Evolutionary conservation across 495 filamentous ascomycete species (phyloP), one percentile per base, ranked within the genome.

Genomic region (Cercophora scortea): DNA sequence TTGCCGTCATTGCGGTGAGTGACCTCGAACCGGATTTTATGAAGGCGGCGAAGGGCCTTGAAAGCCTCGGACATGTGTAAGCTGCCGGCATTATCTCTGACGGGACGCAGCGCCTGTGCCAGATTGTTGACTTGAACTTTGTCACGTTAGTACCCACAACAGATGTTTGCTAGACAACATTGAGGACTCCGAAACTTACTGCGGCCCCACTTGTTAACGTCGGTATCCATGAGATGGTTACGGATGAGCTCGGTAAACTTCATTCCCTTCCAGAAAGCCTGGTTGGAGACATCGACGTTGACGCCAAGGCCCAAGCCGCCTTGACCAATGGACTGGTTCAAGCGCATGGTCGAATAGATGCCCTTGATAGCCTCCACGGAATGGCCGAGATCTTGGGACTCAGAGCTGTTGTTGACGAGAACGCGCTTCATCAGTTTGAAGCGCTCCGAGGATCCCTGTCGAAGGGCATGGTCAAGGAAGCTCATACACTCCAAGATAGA

Each of bases 401-500:
- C 3, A 1, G 56, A 47, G 2, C 43, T 38, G 3, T 56, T 52
- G 42, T 84, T 84, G 63, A 90, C 95, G 70, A 93, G 94, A 1
- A 80, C 85, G 18, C 89, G 85, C 64, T 86, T 90, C 60, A 94
- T 82, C 1, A 78, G 70, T 1, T 79, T 75, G 60, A 83, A 83
- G 7, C 72, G 66, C 54, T 78, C 71, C 0, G 82, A 81, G 0
- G 93, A 89, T 2, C 62, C 69, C 67, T 95, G 84, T 11, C 92
- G 89, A 38, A 98, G 68, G 16, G 89, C 70, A 62, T 98, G 93
- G 55, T 98, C 92, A 3, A 97, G 71, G 67, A 96, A 94, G 64
- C 86, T 95, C 56, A 96, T 79, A 42, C 87, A 83, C 61, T 94
- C 87, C 13, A 95, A 71, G 32, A 90, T 79, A 10, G 70, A 56